Conservation (phyloP, 2,329 filamentous ascomycete species). For the Corniculantispora saksenae region DNA sequence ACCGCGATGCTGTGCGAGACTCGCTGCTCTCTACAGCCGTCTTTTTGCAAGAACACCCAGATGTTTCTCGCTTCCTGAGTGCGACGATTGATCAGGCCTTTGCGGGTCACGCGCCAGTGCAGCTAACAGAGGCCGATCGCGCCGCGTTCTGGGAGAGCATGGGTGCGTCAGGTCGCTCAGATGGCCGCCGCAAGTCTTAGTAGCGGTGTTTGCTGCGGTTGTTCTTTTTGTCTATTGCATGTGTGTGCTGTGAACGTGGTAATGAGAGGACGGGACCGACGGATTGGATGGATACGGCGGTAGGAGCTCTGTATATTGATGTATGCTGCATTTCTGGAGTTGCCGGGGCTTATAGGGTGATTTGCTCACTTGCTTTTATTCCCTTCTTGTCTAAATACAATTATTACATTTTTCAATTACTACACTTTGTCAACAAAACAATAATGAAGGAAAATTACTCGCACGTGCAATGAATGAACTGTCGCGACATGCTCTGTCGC, state of each 20-base stretch:
- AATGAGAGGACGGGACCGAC: not conserved
- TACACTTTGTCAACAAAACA: conserved; percentile 36
- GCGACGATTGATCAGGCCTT: not conserved
- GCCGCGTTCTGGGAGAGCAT: not conserved
- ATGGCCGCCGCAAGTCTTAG: conserved; percentile 3
- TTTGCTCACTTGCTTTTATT: conserved; percentile 11
- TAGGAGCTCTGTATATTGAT: conserved; percentile 18
- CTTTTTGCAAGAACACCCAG: not conserved
- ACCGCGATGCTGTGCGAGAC: not conserved
- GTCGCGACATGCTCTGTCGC: too few species aligned
- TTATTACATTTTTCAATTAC: conserved; percentile 34
- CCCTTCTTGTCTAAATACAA: conserved; percentile 1
- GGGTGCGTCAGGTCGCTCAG: not conserved
- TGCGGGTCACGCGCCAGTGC: not conserved
- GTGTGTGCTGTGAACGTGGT: not conserved
- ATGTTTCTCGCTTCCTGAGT: not conserved
- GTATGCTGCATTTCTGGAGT: conserved; percentile 20
- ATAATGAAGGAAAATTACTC: not conserved
- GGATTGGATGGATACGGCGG: not conserved
- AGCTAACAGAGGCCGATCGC: not conserved
- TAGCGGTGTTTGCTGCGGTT: not conserved
- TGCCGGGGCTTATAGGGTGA: not conserved
- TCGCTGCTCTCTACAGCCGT: not conserved
- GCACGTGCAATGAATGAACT: too few species aligned
- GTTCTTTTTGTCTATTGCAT: too few species aligned